Evolutionary conservation across 768 basidiomycete genomes (phyloP), one percentile per base, ranked within the genome.

Genomic region (Daedaleopsis sinensis): DNA sequence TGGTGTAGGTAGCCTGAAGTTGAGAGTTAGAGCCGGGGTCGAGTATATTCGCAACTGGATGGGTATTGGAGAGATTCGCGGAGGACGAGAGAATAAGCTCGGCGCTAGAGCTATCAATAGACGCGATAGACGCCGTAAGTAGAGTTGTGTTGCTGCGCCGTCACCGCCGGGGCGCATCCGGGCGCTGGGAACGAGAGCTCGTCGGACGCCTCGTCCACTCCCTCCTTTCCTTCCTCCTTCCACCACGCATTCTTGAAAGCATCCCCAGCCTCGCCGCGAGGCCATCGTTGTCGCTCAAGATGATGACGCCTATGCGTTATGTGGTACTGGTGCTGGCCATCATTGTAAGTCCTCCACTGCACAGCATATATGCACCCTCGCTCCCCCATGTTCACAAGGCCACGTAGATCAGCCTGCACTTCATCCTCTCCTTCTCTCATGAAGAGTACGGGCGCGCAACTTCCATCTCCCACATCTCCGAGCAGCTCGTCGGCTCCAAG

Each of bases 231-330:
- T 35, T 35, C 39, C 51, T 27, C 16, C 32, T 47, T 43, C 43
- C 44, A 23, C 50, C 55, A 23, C 18, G 36, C 53, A 53, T 55
- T 43, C 19, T 44, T 49, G n/a, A n/a, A n/a, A n/a, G n/a, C 44
- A 32, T 21, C 23, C 23, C 23, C 58, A 52, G 62, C 62, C 62
- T 64, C 54, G 12, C 44, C 36, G 35, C n/a, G n/a, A 52, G 62
- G 62, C 58, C 19, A 36, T 35, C 16, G 37, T 51, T 32, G 38
- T 55, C 58, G 50, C 54, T 27, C 71, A 73, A 71, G 66, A 82
- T 85, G 80, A 80, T 86, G 80, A 84, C 87, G 52, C 81, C 85
- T 48, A 79, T 83, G 76, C 82, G 87, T 67, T 84, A 86, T 61
- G 72, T 89, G 52, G 58, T 82, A 36, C 72, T 86, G 60, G 74